Conservation (phyloP, 495 filamentous ascomycete species). For the Rostrohypoxylon terebratum region DNA sequence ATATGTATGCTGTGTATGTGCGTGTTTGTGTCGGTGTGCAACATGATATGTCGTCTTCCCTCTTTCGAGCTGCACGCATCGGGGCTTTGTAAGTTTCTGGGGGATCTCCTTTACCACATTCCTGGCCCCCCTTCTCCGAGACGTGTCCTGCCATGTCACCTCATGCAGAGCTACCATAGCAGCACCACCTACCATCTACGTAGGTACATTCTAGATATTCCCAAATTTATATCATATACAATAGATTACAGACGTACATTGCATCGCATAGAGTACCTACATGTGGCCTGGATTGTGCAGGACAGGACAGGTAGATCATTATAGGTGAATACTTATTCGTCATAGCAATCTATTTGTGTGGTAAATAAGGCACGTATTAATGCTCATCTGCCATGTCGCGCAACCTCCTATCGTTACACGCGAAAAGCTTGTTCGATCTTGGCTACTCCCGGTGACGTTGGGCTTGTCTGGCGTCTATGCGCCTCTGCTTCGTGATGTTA, state of each 20-base stretch:
- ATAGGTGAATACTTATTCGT: conserved; percentile 21
- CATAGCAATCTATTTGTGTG: conserved; percentile 19
- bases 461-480: conserved; percentile 12
- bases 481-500: not conserved
- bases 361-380: not conserved
- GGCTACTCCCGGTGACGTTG: conserved; percentile 38
- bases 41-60: conserved; percentile 29
- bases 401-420: conserved; percentile 35
- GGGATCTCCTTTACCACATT: conserved; percentile 16
- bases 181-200: not conserved
- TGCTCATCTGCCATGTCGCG: conserved; percentile 11
- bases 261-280: conserved; percentile 2
- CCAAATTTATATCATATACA: not conserved
- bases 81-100: conserved; percentile 44
- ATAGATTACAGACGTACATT: not conserved
- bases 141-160: conserved; percentile 12
- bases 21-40: conserved; percentile 28
- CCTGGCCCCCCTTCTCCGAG: conserved; percentile 30
- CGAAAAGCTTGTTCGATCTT: conserved; percentile 47
- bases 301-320: conserved; percentile 15
- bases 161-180: conserved; percentile 34
- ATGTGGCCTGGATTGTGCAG: not conserved
- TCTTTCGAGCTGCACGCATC: conserved; percentile 42
- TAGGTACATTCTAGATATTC: conserved; percentile 13
- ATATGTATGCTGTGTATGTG: conserved; percentile 15